phyloP scores from a whole-genome alignment of 139 green algal genomes.

The Coccomyxa sp. region DNA sequence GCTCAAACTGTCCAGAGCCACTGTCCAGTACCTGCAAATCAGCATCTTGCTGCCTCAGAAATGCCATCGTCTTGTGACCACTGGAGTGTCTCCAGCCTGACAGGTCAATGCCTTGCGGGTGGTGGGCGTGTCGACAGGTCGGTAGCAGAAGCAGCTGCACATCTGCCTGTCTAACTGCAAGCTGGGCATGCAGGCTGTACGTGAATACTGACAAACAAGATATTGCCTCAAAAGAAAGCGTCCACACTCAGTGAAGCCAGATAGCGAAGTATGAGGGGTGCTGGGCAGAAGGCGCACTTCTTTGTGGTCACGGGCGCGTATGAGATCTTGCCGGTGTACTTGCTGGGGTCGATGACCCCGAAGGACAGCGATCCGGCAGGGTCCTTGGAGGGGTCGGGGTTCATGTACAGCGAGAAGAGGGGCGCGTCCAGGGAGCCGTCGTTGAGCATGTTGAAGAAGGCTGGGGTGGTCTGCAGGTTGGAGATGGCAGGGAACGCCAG shows the following conservation, averaged over 20 bases:
- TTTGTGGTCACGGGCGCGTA: background rate
- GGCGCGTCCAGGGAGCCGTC: background rate
- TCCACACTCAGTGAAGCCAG: no score
- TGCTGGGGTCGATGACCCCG: background rate
- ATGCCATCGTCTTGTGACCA: no score
- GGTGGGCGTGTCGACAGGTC: no score
- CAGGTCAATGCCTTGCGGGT: no score
- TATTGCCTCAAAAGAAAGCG: no score
- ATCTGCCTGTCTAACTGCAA: no score
- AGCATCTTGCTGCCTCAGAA: no score
- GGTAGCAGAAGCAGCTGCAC: no score
- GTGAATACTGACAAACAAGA: no score
- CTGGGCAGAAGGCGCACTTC: background rate
- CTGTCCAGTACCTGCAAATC: conserved; percentile 2
- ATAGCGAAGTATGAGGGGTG: no score
- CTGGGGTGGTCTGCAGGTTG: background rate
- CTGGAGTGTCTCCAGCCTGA: no score
- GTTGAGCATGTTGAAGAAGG: conserved; percentile 9
- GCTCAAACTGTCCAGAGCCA: background rate
- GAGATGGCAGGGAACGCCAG: background rate
- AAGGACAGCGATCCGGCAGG: background rate
- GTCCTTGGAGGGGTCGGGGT: background rate
- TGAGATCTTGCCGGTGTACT: background rate
- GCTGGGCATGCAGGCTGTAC: no score
- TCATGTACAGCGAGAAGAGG: background rate